phyloP scores from a whole-genome alignment of 2,329 filamentous ascomycete genomes.

The Pseudogymnoascus sp. region DNA sequence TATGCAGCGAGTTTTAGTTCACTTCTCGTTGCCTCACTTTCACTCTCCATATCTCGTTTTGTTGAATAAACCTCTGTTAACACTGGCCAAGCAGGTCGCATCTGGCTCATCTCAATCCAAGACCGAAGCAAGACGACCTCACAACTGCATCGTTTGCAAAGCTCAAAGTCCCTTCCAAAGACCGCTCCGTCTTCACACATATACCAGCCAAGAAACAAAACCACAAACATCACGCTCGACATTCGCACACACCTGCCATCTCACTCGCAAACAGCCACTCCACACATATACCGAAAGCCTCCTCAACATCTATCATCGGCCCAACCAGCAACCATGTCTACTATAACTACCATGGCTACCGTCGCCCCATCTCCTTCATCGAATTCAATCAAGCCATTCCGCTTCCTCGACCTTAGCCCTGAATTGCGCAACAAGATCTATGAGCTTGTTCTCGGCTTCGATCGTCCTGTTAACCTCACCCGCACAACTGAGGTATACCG shows the following conservation, averaged over 20 bases:
- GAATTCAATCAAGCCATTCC: neutral
- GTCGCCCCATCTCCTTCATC: neutral
- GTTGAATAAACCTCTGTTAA: neutral
- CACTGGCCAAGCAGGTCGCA: neutral
- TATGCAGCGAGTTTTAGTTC: neutral
- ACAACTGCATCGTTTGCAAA: neutral
- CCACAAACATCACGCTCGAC: neutral
- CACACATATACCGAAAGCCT: neutral
- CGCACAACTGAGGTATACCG: neutral
- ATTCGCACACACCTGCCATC: neutral
- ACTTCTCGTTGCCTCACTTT: neutral
- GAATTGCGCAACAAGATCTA: conserved; percentile 1
- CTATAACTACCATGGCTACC: neutral
- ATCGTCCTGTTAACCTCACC: neutral
- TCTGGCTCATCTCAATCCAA: neutral
- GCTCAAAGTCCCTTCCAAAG: neutral
- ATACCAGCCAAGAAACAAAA: neutral
- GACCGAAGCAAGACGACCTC: neutral
- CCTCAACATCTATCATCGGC: neutral
- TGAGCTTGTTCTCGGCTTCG: neutral
- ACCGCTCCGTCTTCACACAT: neutral
- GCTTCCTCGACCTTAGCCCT: neutral
- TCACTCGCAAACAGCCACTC: neutral
- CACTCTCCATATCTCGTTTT: neutral
- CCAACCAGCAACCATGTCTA: neutral